These are phyloP conservation scores for Lichtheimia corymbifera DNA, from an alignment of 371 early-diverging fungal genomes.

Conservation along the genomic window DNA sequence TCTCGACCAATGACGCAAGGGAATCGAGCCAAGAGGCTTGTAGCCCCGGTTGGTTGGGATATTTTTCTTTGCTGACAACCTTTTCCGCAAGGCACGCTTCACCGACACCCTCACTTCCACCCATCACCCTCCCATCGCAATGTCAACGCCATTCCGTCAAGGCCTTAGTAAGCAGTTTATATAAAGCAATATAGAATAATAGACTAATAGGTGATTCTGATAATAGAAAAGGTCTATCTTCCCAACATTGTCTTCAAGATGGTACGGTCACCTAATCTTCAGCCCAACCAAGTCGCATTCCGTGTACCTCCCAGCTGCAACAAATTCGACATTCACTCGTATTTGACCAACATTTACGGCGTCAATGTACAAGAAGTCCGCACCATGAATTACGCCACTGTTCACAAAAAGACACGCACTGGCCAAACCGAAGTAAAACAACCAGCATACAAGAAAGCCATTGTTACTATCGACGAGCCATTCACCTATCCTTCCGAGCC, in stretches of 20 bases:
- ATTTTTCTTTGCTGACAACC: too few relatives aligned
- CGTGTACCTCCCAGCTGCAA: slow-evolving; percentile 89
- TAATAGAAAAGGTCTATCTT: slow-evolving; percentile 76
- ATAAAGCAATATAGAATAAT: background rate
- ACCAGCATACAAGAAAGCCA: slow-evolving; percentile 85
- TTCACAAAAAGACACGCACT: slow-evolving; percentile 53
- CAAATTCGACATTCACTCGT: slow-evolving; percentile 92
- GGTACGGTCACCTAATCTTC: slow-evolving; percentile 79
- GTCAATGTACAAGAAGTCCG: slow-evolving; percentile 86
- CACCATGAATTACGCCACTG: slow-evolving; percentile 80
- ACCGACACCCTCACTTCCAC: background rate
- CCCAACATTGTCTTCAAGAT: slow-evolving; percentile 89
- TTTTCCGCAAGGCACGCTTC: background rate
- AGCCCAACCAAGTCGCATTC: slow-evolving; percentile 92
- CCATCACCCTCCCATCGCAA: slow-evolving; percentile 10
- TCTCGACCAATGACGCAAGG: too few relatives aligned
- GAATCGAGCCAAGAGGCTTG: too few relatives aligned
- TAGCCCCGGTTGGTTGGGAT: too few relatives aligned
- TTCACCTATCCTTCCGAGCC: slow-evolving; percentile 82
- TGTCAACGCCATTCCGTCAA: slow-evolving; percentile 44
- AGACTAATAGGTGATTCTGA: background rate
- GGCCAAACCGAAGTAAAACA: slow-evolving; percentile 45
- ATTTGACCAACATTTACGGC: slow-evolving; percentile 85
- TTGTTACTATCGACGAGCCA: slow-evolving; percentile 83
- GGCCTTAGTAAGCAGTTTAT: slow-evolving; percentile 41